Conservation (phyloP, 305 asterid species). For the Fraxinus greggii region DNA sequence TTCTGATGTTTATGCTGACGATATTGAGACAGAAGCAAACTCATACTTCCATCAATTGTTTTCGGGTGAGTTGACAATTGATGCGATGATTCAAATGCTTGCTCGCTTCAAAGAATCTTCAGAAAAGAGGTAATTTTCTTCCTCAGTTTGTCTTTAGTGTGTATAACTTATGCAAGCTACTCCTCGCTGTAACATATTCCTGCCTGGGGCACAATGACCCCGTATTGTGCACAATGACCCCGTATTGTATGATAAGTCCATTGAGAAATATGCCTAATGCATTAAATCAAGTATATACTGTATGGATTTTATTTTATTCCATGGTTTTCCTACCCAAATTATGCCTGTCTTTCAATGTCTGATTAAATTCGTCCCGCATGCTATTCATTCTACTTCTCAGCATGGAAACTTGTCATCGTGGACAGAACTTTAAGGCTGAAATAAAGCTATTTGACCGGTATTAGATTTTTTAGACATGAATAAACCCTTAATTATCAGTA, state of each 20-base stretch:
- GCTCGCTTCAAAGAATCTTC: conserved; percentile 83
- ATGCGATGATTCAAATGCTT: conserved; percentile 83
- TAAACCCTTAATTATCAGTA: background rate
- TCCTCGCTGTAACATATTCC: background rate
- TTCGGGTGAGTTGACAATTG: conserved; percentile 68
- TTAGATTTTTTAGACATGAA: conserved; percentile 7
- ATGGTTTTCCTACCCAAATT: background rate
- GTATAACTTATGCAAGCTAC: conserved; percentile 1
- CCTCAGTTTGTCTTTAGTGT: background rate
- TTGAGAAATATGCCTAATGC: conserved; percentile 19
- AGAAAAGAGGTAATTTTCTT: conserved; percentile 60
- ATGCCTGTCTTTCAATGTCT: background rate
- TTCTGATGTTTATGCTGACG: conserved; percentile 65
- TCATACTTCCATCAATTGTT: conserved; percentile 88
- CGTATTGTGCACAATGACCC: background rate
- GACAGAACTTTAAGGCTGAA: background rate
- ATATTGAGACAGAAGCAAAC: conserved; percentile 81
- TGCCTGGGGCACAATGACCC: conserved; percentile 3
- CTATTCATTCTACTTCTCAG: background rate
- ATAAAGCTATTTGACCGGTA: background rate
- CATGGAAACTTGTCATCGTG: background rate
- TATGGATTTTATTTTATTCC: background rate
- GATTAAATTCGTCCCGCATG: background rate
- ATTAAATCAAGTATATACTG: background rate
- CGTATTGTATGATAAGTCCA: background rate